Base-by-base conservation (phyloP, 345 rosid genomes). In the Eucalyptus sideroxylon region DNA sequence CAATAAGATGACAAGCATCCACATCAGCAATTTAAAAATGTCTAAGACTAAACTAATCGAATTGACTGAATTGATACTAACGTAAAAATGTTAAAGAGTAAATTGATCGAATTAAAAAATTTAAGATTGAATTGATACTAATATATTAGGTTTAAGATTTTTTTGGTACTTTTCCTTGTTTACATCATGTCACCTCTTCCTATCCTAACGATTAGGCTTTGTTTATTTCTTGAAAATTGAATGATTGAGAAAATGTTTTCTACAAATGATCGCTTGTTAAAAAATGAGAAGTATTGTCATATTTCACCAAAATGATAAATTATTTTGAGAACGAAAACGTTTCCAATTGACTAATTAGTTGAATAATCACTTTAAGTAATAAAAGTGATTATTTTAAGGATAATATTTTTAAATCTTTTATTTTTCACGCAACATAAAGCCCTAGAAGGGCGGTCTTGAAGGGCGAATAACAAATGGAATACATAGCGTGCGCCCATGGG, bases 141-240 rank as follows among this genome's bases (percentile, higher is more conserved):
- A 50, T 50, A 5, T 14, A 50, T 2, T 14, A 14, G 2, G 7
- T 50, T 50, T 50, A 50, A 14, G 51, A 50, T 0, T 1, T 4
- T 50, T 50, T 50, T 50, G 6, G 3, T 50, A 14, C 6, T 50
- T 50, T 50, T 50, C 3, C 51, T 1, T 8, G 3, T 60, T 60
- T 60, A 26, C 16, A 60, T 60, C 6, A 27, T 60, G 8, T 27
- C 27, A 16, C n/a, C 4, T 26, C 16, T 60, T 60, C 40, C n/a
- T 60, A 30, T 60, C 3, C 4, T 30, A 26, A 26, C 1, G 1
- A 59, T 3, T 4, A 2, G 6, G 60, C 0, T 21, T 23, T 1
- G 2, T 55, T 55, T 55, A 0, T 23, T 55, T 55, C 5, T 2
- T 2, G 30, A 56, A 56, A 56, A 56, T 23, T 4, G 6, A 56